Base-by-base conservation (phyloP, 257 asterid genomes). In the Penstemon eatonii region DNA sequence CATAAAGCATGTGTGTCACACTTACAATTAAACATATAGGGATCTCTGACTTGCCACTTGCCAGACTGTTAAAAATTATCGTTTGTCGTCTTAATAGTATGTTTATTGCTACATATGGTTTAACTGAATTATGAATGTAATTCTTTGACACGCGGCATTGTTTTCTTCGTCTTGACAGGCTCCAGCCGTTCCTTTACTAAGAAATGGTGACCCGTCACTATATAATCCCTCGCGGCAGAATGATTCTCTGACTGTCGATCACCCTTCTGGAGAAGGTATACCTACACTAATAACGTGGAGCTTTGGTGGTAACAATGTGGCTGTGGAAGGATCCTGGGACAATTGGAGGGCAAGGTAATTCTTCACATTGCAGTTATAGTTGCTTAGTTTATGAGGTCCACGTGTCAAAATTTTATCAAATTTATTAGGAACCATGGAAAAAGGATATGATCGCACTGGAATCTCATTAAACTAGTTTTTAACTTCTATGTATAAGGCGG, bases 241-340 rank as follows among this genome's bases (percentile, higher is more conserved):
- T 73, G 88, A 71, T 65, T 60, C 72, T 63, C 76, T 56, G 54
- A 71, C 66, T 68, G 77, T 46, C 54, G 83, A 77, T 75, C 74
- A 51, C 40, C 72, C 86, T 19, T 47, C 10, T 15, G 87, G 73
- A 75, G 79, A 67, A 79, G 88, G 88, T 56, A 71, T 81, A 58
- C 88, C 91, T 12, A 75, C 82, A 64, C 62, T 85, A 71, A 77
- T 85, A 56, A 80, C 85, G 44, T 85, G 91, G 91, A 70, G 82
- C 68, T 75, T 72, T 68, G 88, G 88, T 56, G 96, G 98, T 77
- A 88, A 82, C 74, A 80, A 51, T 41, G 97, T 92, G 72, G 83
- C 85, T 7, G 84, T 90, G 58, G 90, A 92, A 81, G 97, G 98
- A 71, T 92, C 97, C 57, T 92, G 98, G 98, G 97, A 92, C 79